Percentiles rank a stretch among this genome's conserved stretches.
Conservation (phyloP, 441 rosid genomes). For the Francoa sonchifolia region DNA sequence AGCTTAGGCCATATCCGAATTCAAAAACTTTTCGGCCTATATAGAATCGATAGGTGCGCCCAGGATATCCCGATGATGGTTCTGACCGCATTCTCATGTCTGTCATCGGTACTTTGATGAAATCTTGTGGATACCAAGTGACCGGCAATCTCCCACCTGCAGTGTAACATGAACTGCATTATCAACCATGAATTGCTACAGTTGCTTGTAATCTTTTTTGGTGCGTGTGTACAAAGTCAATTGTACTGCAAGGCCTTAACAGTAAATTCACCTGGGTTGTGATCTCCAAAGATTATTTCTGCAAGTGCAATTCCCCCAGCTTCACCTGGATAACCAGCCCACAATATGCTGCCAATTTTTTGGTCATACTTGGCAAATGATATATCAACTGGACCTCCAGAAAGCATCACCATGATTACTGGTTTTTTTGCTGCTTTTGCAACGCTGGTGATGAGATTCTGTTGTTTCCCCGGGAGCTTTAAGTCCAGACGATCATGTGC, state of each 20-base stretch:
- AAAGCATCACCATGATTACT: conserved; percentile 43
- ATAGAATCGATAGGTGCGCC: conserved; percentile 79
- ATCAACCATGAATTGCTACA: background rate
- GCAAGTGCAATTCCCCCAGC: conserved; percentile 65
- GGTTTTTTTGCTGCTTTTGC: conserved; percentile 51
- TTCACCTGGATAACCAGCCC: conserved; percentile 91
- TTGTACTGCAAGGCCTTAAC: too few relatives aligned
- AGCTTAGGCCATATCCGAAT: conserved; percentile 73
- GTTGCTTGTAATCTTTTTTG: background rate
- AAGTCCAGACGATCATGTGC: conserved; percentile 43
- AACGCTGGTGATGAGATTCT: conserved; percentile 31
- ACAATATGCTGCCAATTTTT: conserved; percentile 58
- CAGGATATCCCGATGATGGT: conserved; percentile 50
- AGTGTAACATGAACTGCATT: conserved; percentile 4
- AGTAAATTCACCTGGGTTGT: conserved; percentile 32
- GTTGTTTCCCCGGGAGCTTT: conserved; percentile 56
- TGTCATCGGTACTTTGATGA: conserved; percentile 56
- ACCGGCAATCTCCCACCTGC: conserved; percentile 73
- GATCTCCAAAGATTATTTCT: conserved; percentile 65
- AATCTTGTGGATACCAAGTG: conserved; percentile 79
- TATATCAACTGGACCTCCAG: conserved; percentile 71
- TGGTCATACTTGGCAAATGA: conserved; percentile 39
- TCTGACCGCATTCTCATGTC: conserved; percentile 84
- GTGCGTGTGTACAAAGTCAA: too few relatives aligned
- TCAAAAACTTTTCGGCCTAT: conserved; percentile 43